Conservation (phyloP, 1,139 yeast species). For the Taiozyma sp. region DNA sequence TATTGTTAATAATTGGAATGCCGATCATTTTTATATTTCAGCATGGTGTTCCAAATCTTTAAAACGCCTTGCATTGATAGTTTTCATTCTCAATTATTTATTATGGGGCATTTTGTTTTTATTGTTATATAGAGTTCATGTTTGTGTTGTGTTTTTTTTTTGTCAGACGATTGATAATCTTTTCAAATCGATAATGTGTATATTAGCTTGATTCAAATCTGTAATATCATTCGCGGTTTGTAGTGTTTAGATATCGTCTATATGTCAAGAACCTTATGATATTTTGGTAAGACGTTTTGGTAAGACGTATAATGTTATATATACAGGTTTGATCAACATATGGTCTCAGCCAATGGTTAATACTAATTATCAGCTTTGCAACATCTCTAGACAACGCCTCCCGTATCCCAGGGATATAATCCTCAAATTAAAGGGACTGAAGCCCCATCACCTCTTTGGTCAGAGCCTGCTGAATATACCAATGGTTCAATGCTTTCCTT, state of each 20-base stretch:
- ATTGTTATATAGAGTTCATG: conserved; percentile 7
- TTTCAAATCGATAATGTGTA: neutral
- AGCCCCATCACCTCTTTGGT: conserved; percentile 77
- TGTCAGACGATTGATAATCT: neutral
- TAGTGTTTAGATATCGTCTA: too few species aligned
- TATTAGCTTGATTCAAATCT: neutral
- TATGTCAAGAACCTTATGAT: too few species aligned
- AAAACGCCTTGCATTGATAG: conserved; percentile 8
- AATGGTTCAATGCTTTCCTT: conserved; percentile 33
- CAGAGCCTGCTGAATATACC: conserved; percentile 69
- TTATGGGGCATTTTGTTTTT: conserved; percentile 17
- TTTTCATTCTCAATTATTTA: conserved; percentile 12
- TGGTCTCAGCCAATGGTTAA: neutral
- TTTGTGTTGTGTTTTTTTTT: conserved; percentile 1
- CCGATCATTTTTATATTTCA: neutral
- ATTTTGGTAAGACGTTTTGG: neutral
- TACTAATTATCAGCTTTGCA: too few species aligned
- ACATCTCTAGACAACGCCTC: too few species aligned
- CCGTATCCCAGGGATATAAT: too few species aligned
- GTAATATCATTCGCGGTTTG: neutral
- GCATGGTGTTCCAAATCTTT: neutral
- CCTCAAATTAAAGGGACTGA: conserved; percentile 41
- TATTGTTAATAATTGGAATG: neutral
- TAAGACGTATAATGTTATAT: neutral
- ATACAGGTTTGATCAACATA: neutral